Evolutionary conservation across 2,329 filamentous ascomycete genomes (phyloP).

Genomic region (Ceratocystis albifundus): DNA sequence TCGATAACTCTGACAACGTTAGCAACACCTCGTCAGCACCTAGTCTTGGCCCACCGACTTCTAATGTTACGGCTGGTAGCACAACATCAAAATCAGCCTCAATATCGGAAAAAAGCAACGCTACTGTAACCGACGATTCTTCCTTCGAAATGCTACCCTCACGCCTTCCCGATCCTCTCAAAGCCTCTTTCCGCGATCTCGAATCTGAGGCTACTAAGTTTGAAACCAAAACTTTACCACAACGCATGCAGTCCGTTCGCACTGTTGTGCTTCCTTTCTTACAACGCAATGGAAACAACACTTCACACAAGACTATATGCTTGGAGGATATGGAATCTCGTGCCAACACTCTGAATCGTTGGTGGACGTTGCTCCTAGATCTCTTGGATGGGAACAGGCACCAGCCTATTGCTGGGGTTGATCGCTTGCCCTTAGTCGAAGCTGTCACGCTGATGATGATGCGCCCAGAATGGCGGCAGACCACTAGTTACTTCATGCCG

Average conservation of each 20-base stretch:
- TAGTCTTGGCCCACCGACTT: constrained; percentile 32
- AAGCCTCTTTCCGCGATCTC: constrained; percentile 44
- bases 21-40: constrained; percentile 37
- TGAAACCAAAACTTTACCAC: constrained; percentile 47
- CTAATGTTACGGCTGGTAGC: constrained; percentile 31
- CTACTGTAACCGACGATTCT: constrained; percentile 36
- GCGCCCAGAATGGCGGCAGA: constrained; percentile 72
- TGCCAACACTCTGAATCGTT: constrained; percentile 70
- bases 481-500: constrained; percentile 55
- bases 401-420: constrained; percentile 70
- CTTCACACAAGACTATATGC: constrained; percentile 52
- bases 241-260: constrained; percentile 67
- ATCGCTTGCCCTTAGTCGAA: constrained; percentile 69
- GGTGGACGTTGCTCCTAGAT: constrained; percentile 77
- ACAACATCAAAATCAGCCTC: constrained; percentile 33
- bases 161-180: constrained; percentile 40
- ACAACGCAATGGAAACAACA: constrained; percentile 54
- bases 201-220: constrained; percentile 47
- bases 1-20: constrained; percentile 34
- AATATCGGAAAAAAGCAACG: constrained; percentile 32
- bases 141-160: constrained; percentile 35
- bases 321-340: constrained; percentile 74
- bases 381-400: constrained; percentile 55
- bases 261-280: constrained; percentile 65
- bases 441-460: constrained; percentile 73